Conservation (phyloP, 2,329 filamentous ascomycete species). For the Chaetomium strumarium region DNA sequence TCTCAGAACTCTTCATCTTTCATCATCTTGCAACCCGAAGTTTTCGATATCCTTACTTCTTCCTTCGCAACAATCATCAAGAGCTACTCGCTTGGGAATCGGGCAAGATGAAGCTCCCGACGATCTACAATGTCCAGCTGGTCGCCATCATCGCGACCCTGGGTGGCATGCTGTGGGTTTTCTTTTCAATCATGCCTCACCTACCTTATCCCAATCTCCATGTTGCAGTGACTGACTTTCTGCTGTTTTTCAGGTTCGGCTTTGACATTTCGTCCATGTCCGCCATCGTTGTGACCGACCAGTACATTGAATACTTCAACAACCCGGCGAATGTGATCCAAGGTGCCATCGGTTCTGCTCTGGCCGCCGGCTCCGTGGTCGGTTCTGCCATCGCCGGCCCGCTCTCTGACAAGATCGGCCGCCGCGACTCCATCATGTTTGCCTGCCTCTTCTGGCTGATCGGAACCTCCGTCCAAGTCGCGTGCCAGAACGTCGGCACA, state of each 20-base stretch:
- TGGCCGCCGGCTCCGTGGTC: constrained; percentile 47
- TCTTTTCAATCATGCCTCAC: no score
- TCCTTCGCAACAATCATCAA: neutral
- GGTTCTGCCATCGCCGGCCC: constrained; percentile 44
- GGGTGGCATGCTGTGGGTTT: constrained; percentile 42
- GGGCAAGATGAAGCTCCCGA: constrained; percentile 34
- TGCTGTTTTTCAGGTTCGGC: constrained; percentile 35
- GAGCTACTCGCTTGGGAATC: neutral
- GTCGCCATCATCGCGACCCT: constrained; percentile 46
- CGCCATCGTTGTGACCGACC: constrained; percentile 47
- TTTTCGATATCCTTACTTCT: neutral
- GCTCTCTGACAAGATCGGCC: constrained; percentile 44
- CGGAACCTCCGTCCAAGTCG: constrained; percentile 54
- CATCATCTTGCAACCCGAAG: neutral
- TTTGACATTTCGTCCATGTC: constrained; percentile 56
- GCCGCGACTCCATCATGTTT: constrained; percentile 41
- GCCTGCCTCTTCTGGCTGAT: constrained; percentile 46
- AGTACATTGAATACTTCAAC: constrained; percentile 49
- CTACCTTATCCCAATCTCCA: neutral
- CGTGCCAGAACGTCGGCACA: constrained; percentile 51
- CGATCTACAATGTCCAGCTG: constrained; percentile 50
- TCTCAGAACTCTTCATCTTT: neutral
- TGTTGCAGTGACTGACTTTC: neutral
- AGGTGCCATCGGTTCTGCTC: constrained; percentile 47
- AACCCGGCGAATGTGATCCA: constrained; percentile 40